Percentiles rank a stretch among this genome's conserved stretches.
Evolutionary conservation across 2,329 filamentous ascomycete species (phyloP).

Genomic region (Colletotrichum phormii): DNA sequence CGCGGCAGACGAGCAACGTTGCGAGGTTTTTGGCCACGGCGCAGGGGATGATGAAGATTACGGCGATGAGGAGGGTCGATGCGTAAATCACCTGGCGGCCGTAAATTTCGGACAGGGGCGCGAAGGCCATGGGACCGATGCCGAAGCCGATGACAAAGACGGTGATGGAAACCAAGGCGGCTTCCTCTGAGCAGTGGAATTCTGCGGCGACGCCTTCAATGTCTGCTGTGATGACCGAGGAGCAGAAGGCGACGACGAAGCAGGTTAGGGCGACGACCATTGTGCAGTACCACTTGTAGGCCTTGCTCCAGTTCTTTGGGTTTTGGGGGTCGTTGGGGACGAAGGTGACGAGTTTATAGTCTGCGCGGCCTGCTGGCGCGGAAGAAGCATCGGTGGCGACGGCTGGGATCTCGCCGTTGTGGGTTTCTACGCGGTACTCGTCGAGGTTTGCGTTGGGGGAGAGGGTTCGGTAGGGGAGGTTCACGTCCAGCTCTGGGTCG

Average conservation of each 20-base stretch:
- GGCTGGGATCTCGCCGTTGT: conserved; percentile 69
- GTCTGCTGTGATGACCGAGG: conserved; percentile 83
- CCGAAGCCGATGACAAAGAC: conserved; percentile 87
- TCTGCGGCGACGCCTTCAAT: conserved; percentile 71
- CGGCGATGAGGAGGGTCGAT: conserved; percentile 74
- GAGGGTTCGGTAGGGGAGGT: conserved; percentile 75
- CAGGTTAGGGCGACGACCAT: conserved; percentile 85
- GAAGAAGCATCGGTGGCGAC: conserved; percentile 40
- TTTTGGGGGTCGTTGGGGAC: conserved; percentile 78
- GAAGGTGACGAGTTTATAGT: conserved; percentile 72
- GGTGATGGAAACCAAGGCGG: conserved; percentile 77
- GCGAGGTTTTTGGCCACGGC: conserved; percentile 81
- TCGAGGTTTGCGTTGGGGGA: conserved; percentile 69
- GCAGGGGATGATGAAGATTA: conserved; percentile 84
- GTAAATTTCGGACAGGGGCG: conserved; percentile 80
- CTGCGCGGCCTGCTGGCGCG: conserved; percentile 32
- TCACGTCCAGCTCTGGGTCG: conserved; percentile 56
- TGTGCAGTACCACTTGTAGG: conserved; percentile 84
- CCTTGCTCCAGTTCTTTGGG: conserved; percentile 87
- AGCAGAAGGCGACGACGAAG: conserved; percentile 79
- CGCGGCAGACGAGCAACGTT: conserved; percentile 80
- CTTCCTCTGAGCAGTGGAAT: conserved; percentile 78
- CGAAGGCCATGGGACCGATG: conserved; percentile 83
- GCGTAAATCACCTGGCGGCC: conserved; percentile 79
- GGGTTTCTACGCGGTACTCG: conserved; percentile 75